phyloP scores from a whole-genome alignment of 2,329 filamentous ascomycete species.

The Domatiomyces globalis region DNA sequence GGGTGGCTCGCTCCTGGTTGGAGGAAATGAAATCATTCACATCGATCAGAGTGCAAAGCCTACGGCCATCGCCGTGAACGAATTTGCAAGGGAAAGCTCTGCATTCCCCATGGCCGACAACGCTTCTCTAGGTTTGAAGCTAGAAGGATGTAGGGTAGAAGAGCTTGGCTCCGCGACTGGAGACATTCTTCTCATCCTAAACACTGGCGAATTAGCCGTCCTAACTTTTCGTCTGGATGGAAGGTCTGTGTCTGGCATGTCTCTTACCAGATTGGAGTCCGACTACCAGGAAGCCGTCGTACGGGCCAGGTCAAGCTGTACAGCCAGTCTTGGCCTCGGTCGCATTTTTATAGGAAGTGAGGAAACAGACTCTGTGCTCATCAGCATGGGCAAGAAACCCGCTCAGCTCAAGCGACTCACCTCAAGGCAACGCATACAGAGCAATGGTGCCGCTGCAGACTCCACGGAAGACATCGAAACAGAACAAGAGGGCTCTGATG shows the following conservation, averaged over 20 bases:
- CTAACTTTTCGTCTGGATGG: slow-evolving; percentile 79
- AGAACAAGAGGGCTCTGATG: slow-evolving; percentile 39
- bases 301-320: slow-evolving; percentile 50
- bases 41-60: slow-evolving; percentile 91
- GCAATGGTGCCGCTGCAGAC: slow-evolving; percentile 35
- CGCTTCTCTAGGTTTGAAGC: slow-evolving; percentile 59
- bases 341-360: slow-evolving; percentile 77
- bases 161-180: slow-evolving; percentile 61
- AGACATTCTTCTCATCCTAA: slow-evolving; percentile 71
- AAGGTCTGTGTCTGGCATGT: slow-evolving; percentile 74
- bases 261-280: slow-evolving; percentile 49
- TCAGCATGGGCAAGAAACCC: slow-evolving; percentile 63
- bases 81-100: slow-evolving; percentile 70
- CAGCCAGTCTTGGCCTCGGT: slow-evolving; percentile 53
- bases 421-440: slow-evolving; percentile 23
- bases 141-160: slow-evolving; percentile 71
- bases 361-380: slow-evolving; percentile 61
- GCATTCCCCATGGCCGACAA: slow-evolving; percentile 78
- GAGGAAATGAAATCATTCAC: slow-evolving; percentile 82
- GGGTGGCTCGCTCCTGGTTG: slow-evolving; percentile 74
- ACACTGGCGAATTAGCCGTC: slow-evolving; percentile 58
- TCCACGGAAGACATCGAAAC: slow-evolving; percentile 43
- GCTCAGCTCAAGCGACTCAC: slow-evolving; percentile 19
- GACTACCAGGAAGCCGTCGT: slow-evolving; percentile 52
- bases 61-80: slow-evolving; percentile 83